Conservation (phyloP, 1,284 basidiomycete species). For the Pseudozyma sp. region DNA sequence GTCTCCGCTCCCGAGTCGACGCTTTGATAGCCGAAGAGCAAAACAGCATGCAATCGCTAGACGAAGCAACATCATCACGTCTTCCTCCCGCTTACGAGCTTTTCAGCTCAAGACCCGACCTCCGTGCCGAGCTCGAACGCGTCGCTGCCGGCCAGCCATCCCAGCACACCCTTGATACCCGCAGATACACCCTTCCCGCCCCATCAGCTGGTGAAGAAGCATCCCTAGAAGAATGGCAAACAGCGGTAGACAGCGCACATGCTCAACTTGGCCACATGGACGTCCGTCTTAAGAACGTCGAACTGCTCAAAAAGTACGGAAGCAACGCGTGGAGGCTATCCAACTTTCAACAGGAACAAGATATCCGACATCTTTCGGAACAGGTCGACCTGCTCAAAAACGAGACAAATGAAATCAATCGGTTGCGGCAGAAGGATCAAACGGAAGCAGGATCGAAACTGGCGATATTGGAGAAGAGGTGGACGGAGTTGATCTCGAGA, state of each 20-base stretch:
- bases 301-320: constrained; percentile 86
- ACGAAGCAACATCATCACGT: constrained; percentile 71
- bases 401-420: constrained; percentile 54
- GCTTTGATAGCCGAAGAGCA: constrained; percentile 78
- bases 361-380: constrained; percentile 26
- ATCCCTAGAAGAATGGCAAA: constrained; percentile 81
- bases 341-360: constrained; percentile 59
- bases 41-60: constrained; percentile 72
- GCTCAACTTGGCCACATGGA: constrained; percentile 91
- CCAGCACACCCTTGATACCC: constrained; percentile 77
- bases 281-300: constrained; percentile 84
- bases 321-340: constrained; percentile 52
- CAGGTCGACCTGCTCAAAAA: constrained; percentile 24
- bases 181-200: constrained; percentile 82
- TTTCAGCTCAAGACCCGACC: constrained; percentile 66
- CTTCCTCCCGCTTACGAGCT: constrained; percentile 80
- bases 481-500: constrained; percentile 88
- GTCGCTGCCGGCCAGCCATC: constrained; percentile 72
- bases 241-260: constrained; percentile 81
- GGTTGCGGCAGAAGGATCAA: constrained; percentile 70
- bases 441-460: constrained; percentile 81
- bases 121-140: constrained; percentile 60
- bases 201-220: constrained; percentile 76
- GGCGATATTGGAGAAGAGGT: constrained; percentile 81
- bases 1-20: constrained; percentile 79